A percentile compares a stretch with the other conserved stretches of the same genome.
Evolutionary conservation across 768 basidiomycete genomes (phyloP).

Genomic region (Hericium alpestre): DNA sequence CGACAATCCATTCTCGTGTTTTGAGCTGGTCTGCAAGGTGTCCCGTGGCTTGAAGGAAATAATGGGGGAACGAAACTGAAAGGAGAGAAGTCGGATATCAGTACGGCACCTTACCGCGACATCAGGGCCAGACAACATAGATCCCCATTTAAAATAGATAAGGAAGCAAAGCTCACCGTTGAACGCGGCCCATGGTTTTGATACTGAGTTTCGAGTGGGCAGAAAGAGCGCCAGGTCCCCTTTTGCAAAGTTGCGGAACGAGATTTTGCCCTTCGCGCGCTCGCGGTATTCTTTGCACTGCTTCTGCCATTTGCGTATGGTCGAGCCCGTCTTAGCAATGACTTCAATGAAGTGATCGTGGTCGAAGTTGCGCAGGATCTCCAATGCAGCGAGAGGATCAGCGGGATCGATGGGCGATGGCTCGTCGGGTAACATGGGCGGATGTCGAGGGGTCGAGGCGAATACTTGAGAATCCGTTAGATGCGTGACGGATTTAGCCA

Average conservation of each 20-base stretch:
- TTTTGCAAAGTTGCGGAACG: slow-evolving; percentile 89
- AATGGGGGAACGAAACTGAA: slow-evolving; percentile 91
- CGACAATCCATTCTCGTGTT: slow-evolving; percentile 90
- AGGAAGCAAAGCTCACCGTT: slow-evolving; percentile 51
- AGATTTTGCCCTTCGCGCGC: slow-evolving; percentile 91
- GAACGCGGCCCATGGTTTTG: slow-evolving; percentile 97
- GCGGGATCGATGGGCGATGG: slow-evolving; percentile 71
- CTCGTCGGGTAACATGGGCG: slow-evolving; percentile 44
- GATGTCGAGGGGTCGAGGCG: slow-evolving; percentile 34
- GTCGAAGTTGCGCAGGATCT: slow-evolving; percentile 63
- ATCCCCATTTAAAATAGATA: not conserved
- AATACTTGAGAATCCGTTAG: slow-evolving; percentile 21
- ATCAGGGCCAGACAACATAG: too few relatives aligned
- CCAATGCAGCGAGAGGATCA: slow-evolving; percentile 60
- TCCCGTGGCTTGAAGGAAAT: slow-evolving; percentile 85
- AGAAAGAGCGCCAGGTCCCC: slow-evolving; percentile 94
- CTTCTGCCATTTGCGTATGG: slow-evolving; percentile 94
- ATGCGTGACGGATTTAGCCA: slow-evolving; percentile 39
- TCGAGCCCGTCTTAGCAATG: slow-evolving; percentile 70
- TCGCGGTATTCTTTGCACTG: slow-evolving; percentile 95
- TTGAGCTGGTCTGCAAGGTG: slow-evolving; percentile 83
- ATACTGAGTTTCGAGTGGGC: slow-evolving; percentile 87
- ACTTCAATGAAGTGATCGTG: slow-evolving; percentile 80
- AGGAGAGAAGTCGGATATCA: slow-evolving; percentile 25
- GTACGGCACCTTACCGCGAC: slow-evolving; percentile 1